A percentile compares a stretch with the other conserved stretches of the same genome.
phyloP scores from a whole-genome alignment of 129 eudicot genomes.

The Chrysanthemum seticuspe region DNA sequence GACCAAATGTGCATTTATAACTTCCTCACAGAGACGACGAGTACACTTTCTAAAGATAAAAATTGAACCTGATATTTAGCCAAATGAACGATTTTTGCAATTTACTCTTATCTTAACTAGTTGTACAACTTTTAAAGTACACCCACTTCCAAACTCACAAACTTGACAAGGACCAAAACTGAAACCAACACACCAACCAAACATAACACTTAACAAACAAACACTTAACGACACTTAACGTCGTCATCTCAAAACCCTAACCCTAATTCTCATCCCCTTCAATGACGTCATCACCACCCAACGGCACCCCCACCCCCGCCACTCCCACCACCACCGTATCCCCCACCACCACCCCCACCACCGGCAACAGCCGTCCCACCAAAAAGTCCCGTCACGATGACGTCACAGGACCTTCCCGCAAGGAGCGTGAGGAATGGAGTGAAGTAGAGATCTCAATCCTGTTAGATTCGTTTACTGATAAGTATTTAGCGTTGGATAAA shows the following conservation, averaged over 20 bases:
- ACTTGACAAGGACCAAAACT: too few relatives aligned
- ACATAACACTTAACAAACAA: conserved; percentile 22
- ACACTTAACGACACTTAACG: conserved; percentile 30
- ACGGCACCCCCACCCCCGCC: conserved; percentile 9
- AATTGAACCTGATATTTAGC: too few relatives aligned
- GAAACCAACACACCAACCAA: too few relatives aligned
- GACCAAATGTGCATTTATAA: too few relatives aligned
- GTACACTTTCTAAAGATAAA: too few relatives aligned
- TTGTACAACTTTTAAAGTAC: too few relatives aligned
- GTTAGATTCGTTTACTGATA: conserved; percentile 36
- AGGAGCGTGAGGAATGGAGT: conserved; percentile 46
- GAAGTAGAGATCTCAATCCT: conserved; percentile 22
- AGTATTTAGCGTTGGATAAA: conserved; percentile 33
- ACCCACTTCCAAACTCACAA: too few relatives aligned
- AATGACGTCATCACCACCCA: conserved; percentile 38
- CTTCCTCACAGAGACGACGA: too few relatives aligned
- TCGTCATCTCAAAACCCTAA: conserved; percentile 34
- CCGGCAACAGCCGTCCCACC: conserved; percentile 18
- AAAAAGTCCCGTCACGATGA: conserved; percentile 37
- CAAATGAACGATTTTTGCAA: too few relatives aligned
- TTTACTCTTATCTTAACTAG: too few relatives aligned
- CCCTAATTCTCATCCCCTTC: conserved; percentile 20
- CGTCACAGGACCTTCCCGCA: conserved; percentile 27
- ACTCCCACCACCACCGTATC: background rate
- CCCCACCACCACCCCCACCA: conserved; percentile 11